A percentile compares a stretch with the other conserved stretches of the same genome.
Evolutionary conservation across 352 stramenopile genomes (phyloP).

Genomic region (Phytophthora fragariaefolia): DNA sequence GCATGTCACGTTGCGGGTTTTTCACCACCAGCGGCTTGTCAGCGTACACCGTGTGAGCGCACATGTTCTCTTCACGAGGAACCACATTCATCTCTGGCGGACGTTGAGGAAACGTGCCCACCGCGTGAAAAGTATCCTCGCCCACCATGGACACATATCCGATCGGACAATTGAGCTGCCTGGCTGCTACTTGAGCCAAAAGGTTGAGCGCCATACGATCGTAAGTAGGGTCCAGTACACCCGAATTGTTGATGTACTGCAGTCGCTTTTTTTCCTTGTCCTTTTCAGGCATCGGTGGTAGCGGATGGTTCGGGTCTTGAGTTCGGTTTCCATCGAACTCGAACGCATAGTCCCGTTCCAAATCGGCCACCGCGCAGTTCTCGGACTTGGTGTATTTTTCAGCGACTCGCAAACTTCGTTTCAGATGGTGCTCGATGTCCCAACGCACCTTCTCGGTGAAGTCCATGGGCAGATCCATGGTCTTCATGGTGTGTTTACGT

Average conservation of each 20-base stretch:
- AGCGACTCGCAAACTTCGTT: conserved; percentile 37
- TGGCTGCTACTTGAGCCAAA: conserved; percentile 52
- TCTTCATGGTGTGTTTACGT: conserved; percentile 17
- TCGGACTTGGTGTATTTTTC: conserved; percentile 34
- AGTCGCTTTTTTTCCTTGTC: conserved; percentile 45
- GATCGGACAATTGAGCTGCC: conserved; percentile 56
- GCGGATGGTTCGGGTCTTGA: conserved; percentile 40
- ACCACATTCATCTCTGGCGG: conserved; percentile 36
- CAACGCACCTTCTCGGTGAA: conserved; percentile 40
- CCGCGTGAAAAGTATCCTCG: conserved; percentile 46
- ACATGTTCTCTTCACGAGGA: conserved; percentile 56
- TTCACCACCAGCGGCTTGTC: conserved; percentile 63
- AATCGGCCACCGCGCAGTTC: conserved; percentile 29
- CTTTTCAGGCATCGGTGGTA: conserved; percentile 40
- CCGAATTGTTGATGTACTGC: conserved; percentile 46
- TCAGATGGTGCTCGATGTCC: conserved; percentile 48
- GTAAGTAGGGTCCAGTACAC: conserved; percentile 43
- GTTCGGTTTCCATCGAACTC: conserved; percentile 44
- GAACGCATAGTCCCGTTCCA: conserved; percentile 51
- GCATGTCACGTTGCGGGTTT: conserved; percentile 63
- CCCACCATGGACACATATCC: conserved; percentile 64
- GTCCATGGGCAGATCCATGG: conserved; percentile 18
- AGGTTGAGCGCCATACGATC: conserved; percentile 53
- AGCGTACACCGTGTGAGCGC: conserved; percentile 57
- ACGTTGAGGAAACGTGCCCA: conserved; percentile 43